Conservation (phyloP, 2,329 filamentous ascomycete genomes). For the Septoria linicola region DNA sequence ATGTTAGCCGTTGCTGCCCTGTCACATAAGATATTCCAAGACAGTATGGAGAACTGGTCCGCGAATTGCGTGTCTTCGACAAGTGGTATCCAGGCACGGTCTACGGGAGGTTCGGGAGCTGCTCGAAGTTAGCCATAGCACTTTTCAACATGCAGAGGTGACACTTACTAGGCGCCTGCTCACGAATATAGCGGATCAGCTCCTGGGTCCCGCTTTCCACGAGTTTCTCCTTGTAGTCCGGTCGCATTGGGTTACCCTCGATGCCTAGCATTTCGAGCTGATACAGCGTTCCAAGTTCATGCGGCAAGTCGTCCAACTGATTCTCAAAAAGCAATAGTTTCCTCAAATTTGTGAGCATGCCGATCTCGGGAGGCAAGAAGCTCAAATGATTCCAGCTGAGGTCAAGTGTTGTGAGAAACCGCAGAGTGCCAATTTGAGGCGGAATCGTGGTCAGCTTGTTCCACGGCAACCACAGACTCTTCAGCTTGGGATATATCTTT, state of each 20-base stretch:
- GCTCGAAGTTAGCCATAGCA: constrained; percentile 18
- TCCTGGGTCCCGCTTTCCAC: constrained; percentile 84
- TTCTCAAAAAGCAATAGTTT: constrained; percentile 89
- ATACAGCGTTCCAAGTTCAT: constrained; percentile 84
- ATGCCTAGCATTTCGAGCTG: constrained; percentile 86
- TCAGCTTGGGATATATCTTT: constrained; percentile 76
- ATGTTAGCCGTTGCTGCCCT: constrained; percentile 80
- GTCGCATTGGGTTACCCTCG: constrained; percentile 81
- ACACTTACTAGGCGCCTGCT: constrained; percentile 75
- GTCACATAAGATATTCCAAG: constrained; percentile 95
- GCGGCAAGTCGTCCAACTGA: constrained; percentile 75
- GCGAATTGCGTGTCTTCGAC: constrained; percentile 52
- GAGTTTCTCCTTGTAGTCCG: constrained; percentile 72
- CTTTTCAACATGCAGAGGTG: background rate
- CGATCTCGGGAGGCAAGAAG: constrained; percentile 82
- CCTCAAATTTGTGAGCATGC: constrained; percentile 93
- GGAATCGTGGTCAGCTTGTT: constrained; percentile 86
- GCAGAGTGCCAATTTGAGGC: constrained; percentile 74
- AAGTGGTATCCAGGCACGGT: constrained; percentile 76
- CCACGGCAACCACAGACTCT: constrained; percentile 88
- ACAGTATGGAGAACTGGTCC: constrained; percentile 78
- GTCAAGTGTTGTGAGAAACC: constrained; percentile 79
- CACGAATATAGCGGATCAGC: constrained; percentile 77
- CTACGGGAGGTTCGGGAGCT: constrained; percentile 76
- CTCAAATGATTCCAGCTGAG: constrained; percentile 83